Evolutionary conservation across 352 stramenopile species (phyloP).

Genomic region (Peronospora farinosa): DNA sequence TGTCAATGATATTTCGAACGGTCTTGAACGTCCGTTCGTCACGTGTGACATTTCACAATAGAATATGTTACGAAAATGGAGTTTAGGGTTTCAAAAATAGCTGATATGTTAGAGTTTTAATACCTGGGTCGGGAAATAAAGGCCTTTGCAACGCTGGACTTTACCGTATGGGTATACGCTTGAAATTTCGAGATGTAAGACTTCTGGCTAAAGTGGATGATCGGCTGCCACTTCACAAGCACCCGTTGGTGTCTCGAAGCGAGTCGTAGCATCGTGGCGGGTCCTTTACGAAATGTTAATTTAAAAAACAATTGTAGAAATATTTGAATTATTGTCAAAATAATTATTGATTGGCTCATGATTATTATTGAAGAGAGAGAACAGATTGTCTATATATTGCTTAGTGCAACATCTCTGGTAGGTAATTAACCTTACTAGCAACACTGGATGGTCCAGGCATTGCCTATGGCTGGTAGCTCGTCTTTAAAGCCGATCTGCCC

Average conservation of each 20-base stretch:
- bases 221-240: not conserved
- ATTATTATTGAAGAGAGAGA: too few species aligned
- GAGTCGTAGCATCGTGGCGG: not conserved
- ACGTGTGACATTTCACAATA: slow-evolving; percentile 5
- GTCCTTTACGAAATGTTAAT: not conserved
- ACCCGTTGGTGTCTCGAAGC: not conserved
- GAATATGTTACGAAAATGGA: not conserved
- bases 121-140: slow-evolving; percentile 3
- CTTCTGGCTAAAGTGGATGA: too few species aligned
- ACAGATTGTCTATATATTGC: too few species aligned
- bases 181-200: not conserved
- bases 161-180: not conserved
- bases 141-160: not conserved
- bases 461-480: too few species aligned
- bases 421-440: too few species aligned
- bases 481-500: too few species aligned
- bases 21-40: slow-evolving; percentile 6
- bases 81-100: slow-evolving; percentile 6
- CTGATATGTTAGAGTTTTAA: not conserved
- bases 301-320: not conserved
- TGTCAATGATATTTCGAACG: slow-evolving; percentile 3
- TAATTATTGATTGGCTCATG: not conserved
- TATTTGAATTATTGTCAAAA: not conserved
- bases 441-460: too few species aligned
- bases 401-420: too few species aligned